Conservation (phyloP, 495 filamentous ascomycete genomes). For the Penicillium atrosanguineum region DNA sequence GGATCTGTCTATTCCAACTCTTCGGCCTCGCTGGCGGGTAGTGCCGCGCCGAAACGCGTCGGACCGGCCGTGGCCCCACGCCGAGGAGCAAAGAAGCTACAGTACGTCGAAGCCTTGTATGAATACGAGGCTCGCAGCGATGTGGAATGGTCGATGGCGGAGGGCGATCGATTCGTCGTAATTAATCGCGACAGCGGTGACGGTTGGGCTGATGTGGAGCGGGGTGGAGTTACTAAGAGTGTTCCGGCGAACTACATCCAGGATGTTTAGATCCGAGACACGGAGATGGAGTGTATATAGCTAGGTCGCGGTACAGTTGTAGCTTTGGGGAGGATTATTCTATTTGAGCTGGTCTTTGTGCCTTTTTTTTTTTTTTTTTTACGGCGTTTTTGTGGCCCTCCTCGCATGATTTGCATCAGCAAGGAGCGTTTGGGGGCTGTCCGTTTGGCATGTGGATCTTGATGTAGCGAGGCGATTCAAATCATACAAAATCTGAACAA, state of each 20-base stretch:
- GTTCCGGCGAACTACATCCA: conserved; percentile 94
- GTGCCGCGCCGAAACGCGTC: conserved; percentile 68
- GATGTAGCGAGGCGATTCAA: background rate
- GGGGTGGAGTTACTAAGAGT: conserved; percentile 82
- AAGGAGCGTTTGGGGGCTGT: conserved; percentile 15
- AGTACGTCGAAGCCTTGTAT: conserved; percentile 90
- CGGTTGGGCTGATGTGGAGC: conserved; percentile 96
- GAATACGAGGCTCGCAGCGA: conserved; percentile 86
- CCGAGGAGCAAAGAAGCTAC: conserved; percentile 90
- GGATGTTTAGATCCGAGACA: conserved; percentile 48
- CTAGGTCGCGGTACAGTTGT: conserved; percentile 2
- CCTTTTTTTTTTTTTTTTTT: too few relatives aligned
- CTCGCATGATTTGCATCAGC: conserved; percentile 24
- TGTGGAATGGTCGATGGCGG: conserved; percentile 81
- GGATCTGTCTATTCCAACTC: conserved; percentile 78
- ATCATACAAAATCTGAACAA: background rate
- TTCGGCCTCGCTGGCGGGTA: conserved; percentile 65
- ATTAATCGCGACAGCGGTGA: conserved; percentile 82
- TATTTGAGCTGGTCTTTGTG: conserved; percentile 8
- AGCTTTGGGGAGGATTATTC: background rate
- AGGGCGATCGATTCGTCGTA: conserved; percentile 89
- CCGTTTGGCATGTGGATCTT: conserved; percentile 7
- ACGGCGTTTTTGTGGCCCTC: conserved; percentile 9
- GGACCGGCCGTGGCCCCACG: conserved; percentile 91
- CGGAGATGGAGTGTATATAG: conserved; percentile 7